Evolutionary conservation across 2,329 filamentous ascomycete species (phyloP), one percentile per base, ranked within the genome.

Genomic region (Leptosphaerulina australis): DNA sequence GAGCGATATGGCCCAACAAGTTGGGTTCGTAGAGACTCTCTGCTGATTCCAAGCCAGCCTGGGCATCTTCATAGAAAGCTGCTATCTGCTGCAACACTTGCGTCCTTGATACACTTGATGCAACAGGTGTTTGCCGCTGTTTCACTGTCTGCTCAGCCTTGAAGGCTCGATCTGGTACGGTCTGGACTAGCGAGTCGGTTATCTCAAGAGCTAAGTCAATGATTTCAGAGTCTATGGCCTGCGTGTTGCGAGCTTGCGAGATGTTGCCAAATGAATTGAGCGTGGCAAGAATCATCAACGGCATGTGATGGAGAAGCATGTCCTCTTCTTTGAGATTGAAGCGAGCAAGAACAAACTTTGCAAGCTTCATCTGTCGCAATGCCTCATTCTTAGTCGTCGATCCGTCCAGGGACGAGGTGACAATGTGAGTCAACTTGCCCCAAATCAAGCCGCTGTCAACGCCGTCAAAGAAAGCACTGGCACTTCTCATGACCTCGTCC

Each of bases 311-410:
- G 2, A 88, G 84, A 12, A 96, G 74, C 93, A 99, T 97, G 67
- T 99, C 95, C 71, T 97, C 94, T 73, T 99, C 94, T 44, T 87
- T 85, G 39, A 97, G 83, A 70, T 97, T 97, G 79, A 99, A 99
- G 60, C 93, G 88, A 4, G 83, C 76, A 56, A 97, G 76, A 45
- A 97, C 87, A 71, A 97, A 99, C 54, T 82, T 83, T 44, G 92
- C 85, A 31, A 97, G 79, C 15, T 83, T 81, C 44, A 97, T 77
- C 54, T 88, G 86, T 46, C 83, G 82, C 54, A 82, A 45, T 12
- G 74, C 74, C 47, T 84, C 79, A 25, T 53, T 17, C 10, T 17
- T 44, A 1, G 33, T 34, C 22, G 17, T 44, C 8, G 50, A 53
- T 4, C 50, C 38, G 4, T 76, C 73, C 20, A 74, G 47, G 36